Evolutionary conservation across 257 asterid genomes (phyloP).

Genomic region (Fraxinus cuspidata): DNA sequence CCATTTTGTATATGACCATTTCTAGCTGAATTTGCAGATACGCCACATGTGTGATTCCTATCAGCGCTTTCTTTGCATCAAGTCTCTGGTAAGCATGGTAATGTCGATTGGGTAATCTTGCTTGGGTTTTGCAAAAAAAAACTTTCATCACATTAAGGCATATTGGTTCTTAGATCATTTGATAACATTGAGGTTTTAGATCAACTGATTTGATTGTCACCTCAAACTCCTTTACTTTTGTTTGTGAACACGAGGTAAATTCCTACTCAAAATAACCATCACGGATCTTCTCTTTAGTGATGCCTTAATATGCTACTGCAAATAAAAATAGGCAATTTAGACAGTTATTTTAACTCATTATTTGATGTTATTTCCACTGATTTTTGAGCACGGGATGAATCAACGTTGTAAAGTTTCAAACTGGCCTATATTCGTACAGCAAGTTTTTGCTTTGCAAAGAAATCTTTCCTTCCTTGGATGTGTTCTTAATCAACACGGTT

Average conservation of each 20-base stretch:
- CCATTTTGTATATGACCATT: slow-evolving; percentile 19
- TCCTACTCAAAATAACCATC: slow-evolving; percentile 3
- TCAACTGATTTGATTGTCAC: slow-evolving; percentile 19
- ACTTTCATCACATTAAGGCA: background rate
- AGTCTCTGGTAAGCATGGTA: slow-evolving; percentile 58
- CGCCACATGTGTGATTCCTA: slow-evolving; percentile 91
- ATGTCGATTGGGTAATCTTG: slow-evolving; percentile 13
- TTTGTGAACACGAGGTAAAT: background rate
- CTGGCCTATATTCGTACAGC: background rate
- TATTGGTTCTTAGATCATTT: background rate
- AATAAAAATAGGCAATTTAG: slow-evolving; percentile 21
- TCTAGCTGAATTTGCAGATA: slow-evolving; percentile 66
- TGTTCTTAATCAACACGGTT: background rate
- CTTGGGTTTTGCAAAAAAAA: background rate
- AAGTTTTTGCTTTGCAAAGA: background rate
- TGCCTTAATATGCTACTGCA: slow-evolving; percentile 27
- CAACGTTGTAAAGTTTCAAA: background rate
- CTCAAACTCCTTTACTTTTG: background rate
- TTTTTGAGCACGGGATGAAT: background rate
- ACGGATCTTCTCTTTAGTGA: slow-evolving; percentile 20
- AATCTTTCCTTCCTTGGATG: background rate
- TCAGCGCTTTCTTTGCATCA: slow-evolving; percentile 91
- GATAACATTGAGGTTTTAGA: slow-evolving; percentile 8
- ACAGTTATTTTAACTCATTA: background rate
- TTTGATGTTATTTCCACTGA: slow-evolving; percentile 13